Base-by-base conservation (phyloP, 1,139 yeast genomes). In the Magnusiomyces ingens region DNA sequence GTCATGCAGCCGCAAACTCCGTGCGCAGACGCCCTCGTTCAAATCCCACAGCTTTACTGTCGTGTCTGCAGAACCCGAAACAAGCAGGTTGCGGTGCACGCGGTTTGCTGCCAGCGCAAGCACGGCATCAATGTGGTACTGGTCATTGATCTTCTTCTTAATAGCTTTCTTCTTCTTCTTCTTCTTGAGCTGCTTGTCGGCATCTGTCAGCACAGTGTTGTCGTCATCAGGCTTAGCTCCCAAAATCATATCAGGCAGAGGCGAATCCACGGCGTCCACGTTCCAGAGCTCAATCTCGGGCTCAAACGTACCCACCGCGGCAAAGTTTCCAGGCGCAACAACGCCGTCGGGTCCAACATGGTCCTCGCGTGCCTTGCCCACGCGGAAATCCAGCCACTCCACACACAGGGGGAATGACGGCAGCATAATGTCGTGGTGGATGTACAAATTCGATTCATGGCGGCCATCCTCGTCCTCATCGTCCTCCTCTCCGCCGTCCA, bases 201-300 rank as follows among this genome's bases (percentile, higher is more conserved):
- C 62, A 62, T 69, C 58, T 66, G 64, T 60, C 22, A 60, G 58
- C 3, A 73, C 70, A 6, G 75, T 68, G 46, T 73, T 65, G 10
- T 81, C 75, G 60, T 76, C 77, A 44, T 76, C 75, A 47, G 75
- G 76, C 35, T 84, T 82, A 66, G 87, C 95, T 50, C 99, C 99
- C 57, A 93, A 76, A 56, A 94, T 89, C 63, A 87, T 77, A 65
- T 90, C 96, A 17, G 99, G 99, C 77, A 88, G 93, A 29, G 96
- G 94, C 65, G 89, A 88, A 66, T 94, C 98, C 45, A 91, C 78
- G 59, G 85, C 84, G 69, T 93, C 99, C 64, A 93, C 75, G 71
- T 93, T 89, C 99, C 99, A 94, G 57, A 93, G 78, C 71, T 93
- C 99, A 69, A 93, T 93, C 66, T 87, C 95, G 42, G 99, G 99